Percentiles rank a stretch among this genome's conserved stretches.
Evolutionary conservation across 1,284 basidiomycete species (phyloP).

Genomic region (Malassezia pachydermatis): DNA sequence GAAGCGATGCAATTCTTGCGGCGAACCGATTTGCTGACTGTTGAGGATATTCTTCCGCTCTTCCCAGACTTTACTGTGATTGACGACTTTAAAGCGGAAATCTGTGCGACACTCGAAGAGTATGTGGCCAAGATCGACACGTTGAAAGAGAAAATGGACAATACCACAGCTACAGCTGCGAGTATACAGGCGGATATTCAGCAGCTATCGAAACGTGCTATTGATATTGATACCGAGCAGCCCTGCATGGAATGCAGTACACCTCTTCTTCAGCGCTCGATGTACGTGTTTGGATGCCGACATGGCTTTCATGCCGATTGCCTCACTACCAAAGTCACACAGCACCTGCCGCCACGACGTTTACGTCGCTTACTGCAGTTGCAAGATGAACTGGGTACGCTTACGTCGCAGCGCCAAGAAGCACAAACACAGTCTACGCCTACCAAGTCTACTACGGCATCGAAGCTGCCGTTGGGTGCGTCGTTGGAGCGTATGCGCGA

Average conservation of each 20-base stretch:
- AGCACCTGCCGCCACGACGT: slow-evolving; percentile 32
- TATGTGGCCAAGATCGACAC: slow-evolving; percentile 84
- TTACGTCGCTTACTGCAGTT: slow-evolving; percentile 39
- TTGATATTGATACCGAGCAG: slow-evolving; percentile 79
- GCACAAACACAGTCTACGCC: slow-evolving; percentile 18
- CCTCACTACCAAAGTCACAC: slow-evolving; percentile 41
- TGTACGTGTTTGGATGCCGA: slow-evolving; percentile 96
- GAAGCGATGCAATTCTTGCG: slow-evolving; percentile 92
- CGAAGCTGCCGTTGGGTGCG: slow-evolving; percentile 9
- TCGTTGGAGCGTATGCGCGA: slow-evolving; percentile 39
- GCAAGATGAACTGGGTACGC: slow-evolving; percentile 22
- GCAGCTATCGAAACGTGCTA: slow-evolving; percentile 75
- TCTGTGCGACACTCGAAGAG: slow-evolving; percentile 84
- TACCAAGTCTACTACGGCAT: neutral
- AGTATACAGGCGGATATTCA: slow-evolving; percentile 85
- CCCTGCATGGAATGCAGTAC: slow-evolving; percentile 71
- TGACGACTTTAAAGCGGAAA: slow-evolving; percentile 98
- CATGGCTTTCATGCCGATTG: slow-evolving; percentile 58
- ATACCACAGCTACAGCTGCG: slow-evolving; percentile 80
- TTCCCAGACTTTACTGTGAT: slow-evolving; percentile 99
- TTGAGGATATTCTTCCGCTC: slow-evolving; percentile 97
- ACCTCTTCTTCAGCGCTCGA: slow-evolving; percentile 71
- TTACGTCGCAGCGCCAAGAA: slow-evolving; percentile 5
- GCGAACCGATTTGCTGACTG: slow-evolving; percentile 84
- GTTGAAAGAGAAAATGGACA: slow-evolving; percentile 90